Conservation (phyloP, 2,329 filamentous ascomycete genomes). For the Claviceps purpurea region DNA sequence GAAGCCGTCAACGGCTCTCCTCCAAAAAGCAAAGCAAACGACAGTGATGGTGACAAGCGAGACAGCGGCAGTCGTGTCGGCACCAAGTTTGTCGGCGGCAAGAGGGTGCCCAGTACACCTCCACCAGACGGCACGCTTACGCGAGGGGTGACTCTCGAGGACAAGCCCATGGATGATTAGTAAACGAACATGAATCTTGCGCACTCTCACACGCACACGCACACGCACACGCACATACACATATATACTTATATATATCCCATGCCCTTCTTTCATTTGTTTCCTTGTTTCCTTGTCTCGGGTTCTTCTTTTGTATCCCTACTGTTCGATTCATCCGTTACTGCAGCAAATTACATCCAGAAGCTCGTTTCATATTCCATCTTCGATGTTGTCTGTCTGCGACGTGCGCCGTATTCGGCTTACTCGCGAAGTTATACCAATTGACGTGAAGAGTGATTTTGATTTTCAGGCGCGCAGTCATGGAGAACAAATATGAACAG, state of each 20-base stretch:
- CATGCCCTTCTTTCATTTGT: not conserved
- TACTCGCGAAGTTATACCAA: too few relatives aligned
- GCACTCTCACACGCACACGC: too few relatives aligned
- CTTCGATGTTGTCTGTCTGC: too few relatives aligned
- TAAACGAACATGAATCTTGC: conserved; percentile 4
- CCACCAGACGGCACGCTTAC: conserved; percentile 16
- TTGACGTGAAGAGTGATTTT: too few relatives aligned
- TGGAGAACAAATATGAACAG: too few relatives aligned
- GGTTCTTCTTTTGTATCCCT: not conserved
- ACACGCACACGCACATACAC: too few relatives aligned
- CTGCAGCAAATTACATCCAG: too few relatives aligned
- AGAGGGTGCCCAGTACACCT: conserved; percentile 23
- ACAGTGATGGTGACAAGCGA: conserved; percentile 38
- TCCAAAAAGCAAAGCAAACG: conserved; percentile 12
- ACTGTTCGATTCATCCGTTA: too few relatives aligned
- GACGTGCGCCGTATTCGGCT: too few relatives aligned
- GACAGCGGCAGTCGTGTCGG: conserved; percentile 43
- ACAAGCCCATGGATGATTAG: conserved; percentile 39
- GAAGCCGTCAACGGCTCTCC: conserved; percentile 29
- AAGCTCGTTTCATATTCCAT: too few relatives aligned
- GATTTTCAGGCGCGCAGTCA: too few relatives aligned
- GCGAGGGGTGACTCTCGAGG: conserved; percentile 37
- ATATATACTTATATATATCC: not conserved
- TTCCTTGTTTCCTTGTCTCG: not conserved
- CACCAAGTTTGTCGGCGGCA: conserved; percentile 34